phyloP scores from a whole-genome alignment of 2,329 filamentous ascomycete genomes.

The Diaporthe capsici region DNA sequence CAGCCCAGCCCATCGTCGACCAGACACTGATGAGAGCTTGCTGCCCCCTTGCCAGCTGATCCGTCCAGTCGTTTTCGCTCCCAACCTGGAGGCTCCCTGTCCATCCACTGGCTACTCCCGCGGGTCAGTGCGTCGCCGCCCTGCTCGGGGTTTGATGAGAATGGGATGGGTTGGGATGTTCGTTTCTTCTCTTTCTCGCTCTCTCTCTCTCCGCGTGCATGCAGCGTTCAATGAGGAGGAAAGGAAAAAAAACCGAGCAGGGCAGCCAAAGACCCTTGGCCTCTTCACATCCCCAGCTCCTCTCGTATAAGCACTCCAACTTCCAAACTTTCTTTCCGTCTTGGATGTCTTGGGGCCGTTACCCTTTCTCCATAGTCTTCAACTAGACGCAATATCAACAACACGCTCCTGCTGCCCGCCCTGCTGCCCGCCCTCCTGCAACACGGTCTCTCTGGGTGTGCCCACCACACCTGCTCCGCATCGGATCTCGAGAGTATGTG shows the following conservation, averaged over 20 bases:
- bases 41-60: conserved; percentile 30
- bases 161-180: conserved; percentile 21
- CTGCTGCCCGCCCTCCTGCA: background rate
- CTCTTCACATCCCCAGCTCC: background rate
- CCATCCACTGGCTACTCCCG: conserved; percentile 17
- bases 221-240: conserved; percentile 11
- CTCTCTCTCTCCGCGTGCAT: background rate
- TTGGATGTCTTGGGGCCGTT: background rate
- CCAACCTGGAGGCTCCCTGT: conserved; percentile 27
- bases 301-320: conserved; percentile 19
- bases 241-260: background rate
- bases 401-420: background rate
- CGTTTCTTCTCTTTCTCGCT: background rate
- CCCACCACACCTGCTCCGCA: background rate
- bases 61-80: conserved; percentile 22
- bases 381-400: conserved; percentile 25
- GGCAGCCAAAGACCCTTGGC: background rate
- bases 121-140: conserved; percentile 36
- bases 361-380: conserved; percentile 16
- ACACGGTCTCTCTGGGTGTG: background rate
- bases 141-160: conserved; percentile 10
- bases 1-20: conserved; percentile 4
- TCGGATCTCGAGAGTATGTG: conserved; percentile 3
- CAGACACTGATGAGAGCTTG: background rate
- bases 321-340: conserved; percentile 11